Evolutionary conservation across 495 filamentous ascomycete species (phyloP).

Genomic region (Neurospora sp.): DNA sequence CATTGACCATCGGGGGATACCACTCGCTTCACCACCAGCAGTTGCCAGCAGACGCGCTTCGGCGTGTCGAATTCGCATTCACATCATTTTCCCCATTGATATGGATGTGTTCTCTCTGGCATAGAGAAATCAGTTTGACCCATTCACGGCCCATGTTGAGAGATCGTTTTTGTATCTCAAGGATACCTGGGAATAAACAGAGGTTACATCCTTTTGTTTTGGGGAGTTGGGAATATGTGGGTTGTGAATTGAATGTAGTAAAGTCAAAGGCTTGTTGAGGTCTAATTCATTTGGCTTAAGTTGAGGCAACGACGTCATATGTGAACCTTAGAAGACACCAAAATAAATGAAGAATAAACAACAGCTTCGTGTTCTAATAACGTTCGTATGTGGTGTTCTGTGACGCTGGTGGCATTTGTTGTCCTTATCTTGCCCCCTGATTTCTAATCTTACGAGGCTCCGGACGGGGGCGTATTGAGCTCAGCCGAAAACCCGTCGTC

Average conservation of each 20-base stretch:
- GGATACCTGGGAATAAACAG: conserved; percentile 29
- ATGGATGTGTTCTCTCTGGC: conserved; percentile 28
- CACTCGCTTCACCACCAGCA: background rate
- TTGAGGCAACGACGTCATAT: background rate
- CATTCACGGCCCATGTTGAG: conserved; percentile 29
- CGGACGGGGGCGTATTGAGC: background rate
- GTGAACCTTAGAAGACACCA: background rate
- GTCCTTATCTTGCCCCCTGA: background rate
- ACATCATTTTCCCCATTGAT: conserved; percentile 20
- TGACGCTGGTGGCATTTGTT: background rate
- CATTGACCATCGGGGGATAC: background rate
- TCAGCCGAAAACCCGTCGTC: background rate
- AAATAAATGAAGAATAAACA: background rate
- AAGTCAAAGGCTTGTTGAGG: background rate
- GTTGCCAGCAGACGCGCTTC: conserved; percentile 22
- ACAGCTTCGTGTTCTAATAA: background rate
- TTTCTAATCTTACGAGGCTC: background rate
- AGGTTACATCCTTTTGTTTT: conserved; percentile 21
- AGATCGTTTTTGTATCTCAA: conserved; percentile 20
- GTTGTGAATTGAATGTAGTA: background rate
- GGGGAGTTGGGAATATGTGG: background rate
- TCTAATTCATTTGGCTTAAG: background rate
- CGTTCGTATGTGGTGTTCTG: background rate
- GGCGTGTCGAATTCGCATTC: conserved; percentile 24
- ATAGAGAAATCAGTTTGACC: conserved; percentile 21